Percentiles rank a stretch among this genome's conserved stretches.
phyloP scores from a whole-genome alignment of 305 asterid genomes.

The Solanum hybrid region DNA sequence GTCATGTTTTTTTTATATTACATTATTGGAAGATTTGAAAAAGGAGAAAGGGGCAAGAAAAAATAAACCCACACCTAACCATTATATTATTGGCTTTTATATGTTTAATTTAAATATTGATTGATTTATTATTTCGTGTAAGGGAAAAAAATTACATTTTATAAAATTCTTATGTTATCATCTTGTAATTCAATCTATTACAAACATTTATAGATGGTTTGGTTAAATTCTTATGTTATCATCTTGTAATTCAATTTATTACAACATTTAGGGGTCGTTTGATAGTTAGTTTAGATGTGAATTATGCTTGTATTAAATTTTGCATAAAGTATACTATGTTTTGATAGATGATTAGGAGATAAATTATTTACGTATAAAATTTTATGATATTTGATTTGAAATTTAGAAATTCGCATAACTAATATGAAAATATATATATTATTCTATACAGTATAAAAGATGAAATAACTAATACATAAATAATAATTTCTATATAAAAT shows the following conservation, averaged over 20 bases:
- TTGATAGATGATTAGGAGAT: too few species aligned
- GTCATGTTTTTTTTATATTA: neutral
- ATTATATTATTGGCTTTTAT: neutral
- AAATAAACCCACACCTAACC: neutral
- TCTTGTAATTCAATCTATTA: neutral
- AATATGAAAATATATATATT: too few species aligned
- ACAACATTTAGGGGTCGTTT: neutral
- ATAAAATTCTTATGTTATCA: neutral
- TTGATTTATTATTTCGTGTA: neutral
- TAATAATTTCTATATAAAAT: too few species aligned
- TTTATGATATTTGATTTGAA: too few species aligned
- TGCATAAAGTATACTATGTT: neutral
- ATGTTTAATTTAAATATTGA: too few species aligned
- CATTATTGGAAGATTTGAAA: neutral
- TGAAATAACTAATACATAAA: neutral
- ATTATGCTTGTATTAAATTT: too few species aligned
- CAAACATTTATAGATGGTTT: neutral
- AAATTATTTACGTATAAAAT: too few species aligned
- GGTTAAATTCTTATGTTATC: neutral
- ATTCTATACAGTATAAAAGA: too few species aligned
- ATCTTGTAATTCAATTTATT: neutral
- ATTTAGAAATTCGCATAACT: too few species aligned
- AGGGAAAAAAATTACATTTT: neutral
- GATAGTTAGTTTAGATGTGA: neutral
- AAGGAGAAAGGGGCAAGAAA: neutral